These are phyloP conservation scores for Dalbergia cultrata DNA, from an alignment of 306 rosid species.

Conservation along the genomic window DNA sequence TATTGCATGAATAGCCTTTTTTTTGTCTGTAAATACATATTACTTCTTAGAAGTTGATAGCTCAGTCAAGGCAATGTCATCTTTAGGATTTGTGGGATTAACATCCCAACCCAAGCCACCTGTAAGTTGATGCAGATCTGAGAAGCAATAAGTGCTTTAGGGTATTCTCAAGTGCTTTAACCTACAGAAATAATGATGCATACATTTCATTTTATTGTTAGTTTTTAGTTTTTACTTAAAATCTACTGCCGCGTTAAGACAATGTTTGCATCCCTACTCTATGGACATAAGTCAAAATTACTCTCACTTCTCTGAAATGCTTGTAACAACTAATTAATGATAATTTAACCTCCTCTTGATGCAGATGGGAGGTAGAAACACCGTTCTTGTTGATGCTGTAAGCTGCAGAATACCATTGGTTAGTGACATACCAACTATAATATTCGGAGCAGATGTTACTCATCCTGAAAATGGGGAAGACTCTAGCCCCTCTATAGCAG, in stretches of 20 bases:
- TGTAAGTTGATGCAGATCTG: conserved; percentile 1
- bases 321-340: conserved; percentile 12
- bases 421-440: conserved; percentile 92
- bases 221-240: neutral
- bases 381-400: conserved; percentile 91
- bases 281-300: neutral
- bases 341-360: conserved; percentile 20
- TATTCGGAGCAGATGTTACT: conserved; percentile 94
- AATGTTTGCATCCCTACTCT: neutral
- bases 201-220: neutral
- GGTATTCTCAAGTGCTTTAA: neutral
- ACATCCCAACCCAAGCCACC: neutral
- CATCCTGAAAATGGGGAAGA: conserved; percentile 98
- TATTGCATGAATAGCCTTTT: conserved; percentile 17
- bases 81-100: neutral
- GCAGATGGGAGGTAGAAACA: conserved; percentile 98
- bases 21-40: neutral
- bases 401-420: conserved; percentile 96
- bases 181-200: neutral
- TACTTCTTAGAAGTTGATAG: neutral
- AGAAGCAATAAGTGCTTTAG: neutral
- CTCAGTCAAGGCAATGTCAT: neutral
- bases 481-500: conserved; percentile 92
- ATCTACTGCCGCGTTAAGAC: neutral
- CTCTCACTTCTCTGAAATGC: conserved; percentile 13